Base-by-base conservation (phyloP, 2,329 filamentous ascomycete genomes). In the Colletotrichum caudatum region DNA sequence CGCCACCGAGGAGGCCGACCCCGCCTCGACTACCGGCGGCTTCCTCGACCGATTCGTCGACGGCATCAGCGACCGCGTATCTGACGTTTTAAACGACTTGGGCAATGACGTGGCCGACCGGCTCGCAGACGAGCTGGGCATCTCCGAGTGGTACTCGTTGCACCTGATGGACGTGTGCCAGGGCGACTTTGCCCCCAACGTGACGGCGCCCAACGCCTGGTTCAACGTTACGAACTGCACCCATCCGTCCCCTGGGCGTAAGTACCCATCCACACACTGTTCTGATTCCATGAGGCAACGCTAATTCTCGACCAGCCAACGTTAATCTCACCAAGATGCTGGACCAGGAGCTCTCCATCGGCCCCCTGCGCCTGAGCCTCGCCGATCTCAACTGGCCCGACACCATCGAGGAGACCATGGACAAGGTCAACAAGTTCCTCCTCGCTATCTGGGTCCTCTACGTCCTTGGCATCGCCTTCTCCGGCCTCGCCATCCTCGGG, bases 141-240 rank as follows among this genome's bases (percentile, higher is more conserved):
- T 87, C 66, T 81, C 82, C 1, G 80, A 87, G 71, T 87, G 85
- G 85, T 87, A 87, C 74, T 86, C 84, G 20, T 72, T 87, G 39
- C 85, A 87, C 73, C 74, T 87, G 74, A 84, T 85, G 83, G 80
- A 81, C 50, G 77, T 80, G 5, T 87, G 85, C 76, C 78, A 86
- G 75, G 85, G 85, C 58, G 74, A 81, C 74, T 87, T 82, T 73
- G 79, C 80, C 51, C 84, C 84, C 39, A 85, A 86, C 64, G 79
- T 81, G 1, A 84, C 84, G 4, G 78, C 67, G 11, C 74, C 77
- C 3, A 76, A 76, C 35, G 77, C 81, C 18, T 80, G 79, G 71
- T 80, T 82, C 70, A 85, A 85, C 71, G 78, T 82, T 23, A 84
- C 83, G 33, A 82, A 83, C 76, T 87, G 85, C 76, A 85, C 84